phyloP scores from a whole-genome alignment of 805 yeast species.

The Yarrowia porcina region DNA sequence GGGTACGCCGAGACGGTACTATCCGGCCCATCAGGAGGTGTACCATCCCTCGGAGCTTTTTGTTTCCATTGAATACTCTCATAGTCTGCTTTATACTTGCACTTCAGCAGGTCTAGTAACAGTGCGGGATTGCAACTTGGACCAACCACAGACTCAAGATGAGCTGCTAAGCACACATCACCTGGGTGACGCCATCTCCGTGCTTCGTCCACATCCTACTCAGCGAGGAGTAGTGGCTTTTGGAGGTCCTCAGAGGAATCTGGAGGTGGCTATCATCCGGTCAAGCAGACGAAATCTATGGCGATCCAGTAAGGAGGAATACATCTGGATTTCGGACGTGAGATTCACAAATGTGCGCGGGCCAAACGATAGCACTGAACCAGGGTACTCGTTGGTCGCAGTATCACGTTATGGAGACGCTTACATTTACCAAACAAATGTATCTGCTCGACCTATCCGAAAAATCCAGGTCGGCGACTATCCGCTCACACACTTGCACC shows the following conservation, averaged over 20 bases:
- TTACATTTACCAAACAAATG: constrained; percentile 14
- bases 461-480: constrained; percentile 19
- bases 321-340: constrained; percentile 21
- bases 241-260: constrained; percentile 15
- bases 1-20: constrained; percentile 9
- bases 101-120: neutral
- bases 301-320: constrained; percentile 11
- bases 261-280: constrained; percentile 3
- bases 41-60: constrained; percentile 17
- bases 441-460: neutral
- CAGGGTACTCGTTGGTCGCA: constrained; percentile 8
- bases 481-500: constrained; percentile 16
- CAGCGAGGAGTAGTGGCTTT: constrained; percentile 3
- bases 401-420: constrained; percentile 18
- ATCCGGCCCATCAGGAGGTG: constrained; percentile 8
- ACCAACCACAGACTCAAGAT: neutral
- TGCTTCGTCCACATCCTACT: neutral
- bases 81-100: constrained; percentile 18
- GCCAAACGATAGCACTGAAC: neutral
- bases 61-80: constrained; percentile 2
- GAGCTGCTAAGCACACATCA: neutral
- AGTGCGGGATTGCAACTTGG: neutral
- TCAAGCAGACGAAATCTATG: neutral
- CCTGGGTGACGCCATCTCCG: constrained; percentile 11
- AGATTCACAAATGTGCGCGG: neutral